phyloP scores from a whole-genome alignment of 495 filamentous ascomycete species.

The Daldinia loculata region DNA sequence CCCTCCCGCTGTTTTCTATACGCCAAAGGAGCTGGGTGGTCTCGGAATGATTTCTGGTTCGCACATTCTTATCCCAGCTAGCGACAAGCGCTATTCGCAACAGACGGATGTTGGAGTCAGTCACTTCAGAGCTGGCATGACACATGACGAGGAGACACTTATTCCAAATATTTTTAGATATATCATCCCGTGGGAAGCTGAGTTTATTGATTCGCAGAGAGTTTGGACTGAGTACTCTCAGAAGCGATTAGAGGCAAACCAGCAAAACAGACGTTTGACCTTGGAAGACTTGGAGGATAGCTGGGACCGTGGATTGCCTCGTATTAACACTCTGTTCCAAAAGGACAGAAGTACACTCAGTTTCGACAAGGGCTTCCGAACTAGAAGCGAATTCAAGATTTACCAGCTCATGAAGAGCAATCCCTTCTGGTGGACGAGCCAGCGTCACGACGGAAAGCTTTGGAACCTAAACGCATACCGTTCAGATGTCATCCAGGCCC shows the following conservation, averaged over 20 bases:
- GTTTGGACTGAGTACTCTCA: slow-evolving; percentile 99
- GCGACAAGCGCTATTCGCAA: slow-evolving; percentile 97
- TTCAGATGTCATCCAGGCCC: slow-evolving; percentile 97
- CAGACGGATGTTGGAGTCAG: slow-evolving; percentile 98
- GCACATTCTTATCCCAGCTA: slow-evolving; percentile 97
- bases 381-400: slow-evolving; percentile 95
- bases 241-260: slow-evolving; percentile 95
- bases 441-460: slow-evolving; percentile 96
- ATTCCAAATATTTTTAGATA: slow-evolving; percentile 99
- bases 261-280: slow-evolving; percentile 94
- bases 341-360: slow-evolving; percentile 97
- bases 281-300: slow-evolving; percentile 98
- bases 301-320: slow-evolving; percentile 97
- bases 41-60: slow-evolving; percentile 99
- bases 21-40: slow-evolving; percentile 97
- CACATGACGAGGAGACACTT: slow-evolving; percentile 95
- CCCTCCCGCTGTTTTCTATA: slow-evolving; percentile 98
- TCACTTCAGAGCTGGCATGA: slow-evolving; percentile 98
- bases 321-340: slow-evolving; percentile 99
- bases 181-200: slow-evolving; percentile 99
- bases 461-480: slow-evolving; percentile 99
- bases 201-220: slow-evolving; percentile 98
- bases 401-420: slow-evolving; percentile 99
- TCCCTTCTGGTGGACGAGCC: slow-evolving; percentile 99
- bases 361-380: slow-evolving; percentile 98